Evolutionary conservation across 2,329 filamentous ascomycete species (phyloP).

Genomic region (Sporothrix protearum): DNA sequence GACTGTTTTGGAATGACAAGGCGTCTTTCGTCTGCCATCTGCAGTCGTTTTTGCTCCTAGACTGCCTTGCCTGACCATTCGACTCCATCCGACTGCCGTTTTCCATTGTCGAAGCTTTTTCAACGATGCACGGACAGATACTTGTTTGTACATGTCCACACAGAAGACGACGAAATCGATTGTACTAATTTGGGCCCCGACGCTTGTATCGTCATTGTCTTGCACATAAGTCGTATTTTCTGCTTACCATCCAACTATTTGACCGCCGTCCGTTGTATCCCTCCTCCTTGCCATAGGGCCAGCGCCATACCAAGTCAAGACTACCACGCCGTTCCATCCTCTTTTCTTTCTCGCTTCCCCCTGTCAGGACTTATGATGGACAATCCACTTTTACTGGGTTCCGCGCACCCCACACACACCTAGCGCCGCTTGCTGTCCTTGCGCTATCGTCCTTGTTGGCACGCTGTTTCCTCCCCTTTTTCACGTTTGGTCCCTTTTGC

Average conservation of each 20-base stretch:
- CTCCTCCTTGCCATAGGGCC: conserved; percentile 14
- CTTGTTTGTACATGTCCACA: not conserved
- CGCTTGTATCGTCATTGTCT: not conserved
- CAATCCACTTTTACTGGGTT: not conserved
- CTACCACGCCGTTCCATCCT: not conserved
- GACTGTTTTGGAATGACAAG: conserved; percentile 7
- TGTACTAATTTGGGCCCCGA: not conserved
- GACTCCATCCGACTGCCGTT: not conserved
- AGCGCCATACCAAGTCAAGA: not conserved
- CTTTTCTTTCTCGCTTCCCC: conserved; percentile 17
- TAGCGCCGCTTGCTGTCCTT: not conserved
- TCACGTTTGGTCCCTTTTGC: not conserved
- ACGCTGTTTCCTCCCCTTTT: not conserved
- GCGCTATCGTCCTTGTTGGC: conserved; percentile 11
- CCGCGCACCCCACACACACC: conserved; percentile 14
- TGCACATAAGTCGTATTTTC: not conserved
- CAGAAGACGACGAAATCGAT: not conserved
- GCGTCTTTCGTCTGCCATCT: conserved; percentile 5
- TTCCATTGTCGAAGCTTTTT: not conserved
- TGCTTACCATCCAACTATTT: not conserved
- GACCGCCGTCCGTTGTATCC: not conserved
- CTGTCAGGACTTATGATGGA: not conserved
- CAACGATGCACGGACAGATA: not conserved
- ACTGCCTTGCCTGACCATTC: conserved; percentile 14
- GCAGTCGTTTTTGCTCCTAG: not conserved